phyloP scores from a whole-genome alignment of 1,284 basidiomycete genomes.

The Ustilago trichophora region DNA sequence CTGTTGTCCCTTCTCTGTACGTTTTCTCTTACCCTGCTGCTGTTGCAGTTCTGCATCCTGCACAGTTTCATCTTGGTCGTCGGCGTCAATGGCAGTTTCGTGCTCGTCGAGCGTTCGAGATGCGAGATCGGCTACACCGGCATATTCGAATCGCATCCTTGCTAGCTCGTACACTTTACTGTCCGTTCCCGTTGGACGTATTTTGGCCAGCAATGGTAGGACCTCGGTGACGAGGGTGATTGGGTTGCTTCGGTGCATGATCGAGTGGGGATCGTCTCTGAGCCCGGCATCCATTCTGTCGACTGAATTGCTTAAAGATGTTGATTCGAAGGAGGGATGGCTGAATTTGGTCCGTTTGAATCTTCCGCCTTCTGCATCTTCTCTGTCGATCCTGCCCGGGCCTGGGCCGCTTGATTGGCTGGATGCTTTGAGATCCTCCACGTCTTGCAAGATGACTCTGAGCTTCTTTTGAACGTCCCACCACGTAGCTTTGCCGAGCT shows the following conservation, averaged over 20 bases:
- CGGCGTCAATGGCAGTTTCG: slow-evolving; percentile 16
- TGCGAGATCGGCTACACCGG: slow-evolving; percentile 35
- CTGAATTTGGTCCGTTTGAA: slow-evolving; percentile 21
- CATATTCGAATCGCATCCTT: slow-evolving; percentile 37
- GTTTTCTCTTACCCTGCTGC: background rate
- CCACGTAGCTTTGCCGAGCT: slow-evolving; percentile 72
- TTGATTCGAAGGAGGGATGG: background rate
- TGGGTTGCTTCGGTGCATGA: slow-evolving; percentile 8
- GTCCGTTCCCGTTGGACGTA: slow-evolving; percentile 6
- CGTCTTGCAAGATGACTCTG: slow-evolving; percentile 59
- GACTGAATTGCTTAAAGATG: background rate
- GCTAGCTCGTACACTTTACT: slow-evolving; percentile 10
- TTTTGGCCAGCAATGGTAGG: slow-evolving; percentile 40
- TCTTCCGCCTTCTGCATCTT: background rate
- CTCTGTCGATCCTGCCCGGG: background rate
- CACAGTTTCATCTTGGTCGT: slow-evolving; percentile 5
- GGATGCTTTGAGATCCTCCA: slow-evolving; percentile 62
- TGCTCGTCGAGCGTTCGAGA: slow-evolving; percentile 25
- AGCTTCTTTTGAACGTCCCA: slow-evolving; percentile 68
- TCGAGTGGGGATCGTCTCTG: slow-evolving; percentile 4
- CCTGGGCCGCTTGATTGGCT: too few species aligned
- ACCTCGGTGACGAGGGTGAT: slow-evolving; percentile 33
- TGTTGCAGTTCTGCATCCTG: background rate
- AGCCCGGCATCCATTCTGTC: slow-evolving; percentile 23
- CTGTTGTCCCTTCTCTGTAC: background rate